Percentiles rank a stretch among this genome's conserved stretches.
phyloP scores from a whole-genome alignment of 2,329 filamentous ascomycete genomes.

The Xylariaceae sp. region DNA sequence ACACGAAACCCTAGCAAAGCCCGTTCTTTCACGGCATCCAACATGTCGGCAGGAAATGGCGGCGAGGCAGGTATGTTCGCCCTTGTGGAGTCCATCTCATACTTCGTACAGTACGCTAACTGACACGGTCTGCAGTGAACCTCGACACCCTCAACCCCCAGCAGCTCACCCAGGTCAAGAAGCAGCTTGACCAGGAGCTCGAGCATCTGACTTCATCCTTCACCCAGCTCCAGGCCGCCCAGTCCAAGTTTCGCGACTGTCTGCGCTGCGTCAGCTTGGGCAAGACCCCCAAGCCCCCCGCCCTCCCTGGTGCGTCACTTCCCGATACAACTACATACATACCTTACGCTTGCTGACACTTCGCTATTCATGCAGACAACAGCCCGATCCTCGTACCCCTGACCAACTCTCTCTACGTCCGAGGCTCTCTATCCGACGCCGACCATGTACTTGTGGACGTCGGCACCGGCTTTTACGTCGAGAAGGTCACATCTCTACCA shows the following conservation, averaged over 20 bases:
- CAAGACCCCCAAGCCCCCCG: conserved; percentile 36
- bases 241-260: conserved; percentile 90
- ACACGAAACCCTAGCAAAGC: too few species aligned
- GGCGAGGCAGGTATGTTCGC: too few species aligned
- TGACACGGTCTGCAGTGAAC: conserved; percentile 42
- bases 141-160: conserved; percentile 76
- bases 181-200: conserved; percentile 93
- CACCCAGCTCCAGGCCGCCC: conserved; percentile 82
- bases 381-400: conserved; percentile 82
- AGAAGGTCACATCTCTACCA: conserved; percentile 61
- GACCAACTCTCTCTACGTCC: conserved; percentile 92
- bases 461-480: conserved; percentile 48
- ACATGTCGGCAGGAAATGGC: too few species aligned
- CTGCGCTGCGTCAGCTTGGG: conserved; percentile 70
- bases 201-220: conserved; percentile 91
- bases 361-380: conserved; percentile 25
- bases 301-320: not conserved
- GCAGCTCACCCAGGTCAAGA: conserved; percentile 88
- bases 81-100: too few species aligned
- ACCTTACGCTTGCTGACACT: too few species aligned
- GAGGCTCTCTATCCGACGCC: conserved; percentile 71
- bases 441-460: conserved; percentile 58
- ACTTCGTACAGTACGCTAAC: not conserved
- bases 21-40: too few species aligned
- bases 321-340: not conserved